These are phyloP conservation scores for Eucalyptus cloeziana DNA, from an alignment of 345 rosid species.

Conservation along the genomic window DNA sequence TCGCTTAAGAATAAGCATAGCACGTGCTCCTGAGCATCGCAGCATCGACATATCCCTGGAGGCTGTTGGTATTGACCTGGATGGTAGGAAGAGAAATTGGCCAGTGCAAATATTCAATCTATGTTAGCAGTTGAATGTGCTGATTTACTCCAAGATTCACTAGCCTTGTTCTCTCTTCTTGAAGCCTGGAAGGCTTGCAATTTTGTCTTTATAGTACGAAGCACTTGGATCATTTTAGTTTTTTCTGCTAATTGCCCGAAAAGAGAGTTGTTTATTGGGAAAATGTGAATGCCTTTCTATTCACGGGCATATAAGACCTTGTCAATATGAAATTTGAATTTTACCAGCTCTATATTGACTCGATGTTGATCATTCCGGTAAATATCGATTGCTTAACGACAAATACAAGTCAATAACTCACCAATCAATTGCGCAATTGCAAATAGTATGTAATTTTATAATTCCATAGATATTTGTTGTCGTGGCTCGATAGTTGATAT, in stretches of 20 bases:
- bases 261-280: not conserved
- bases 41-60: slow-evolving; percentile 82
- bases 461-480: not conserved
- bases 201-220: not conserved
- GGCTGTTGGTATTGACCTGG: slow-evolving; percentile 29
- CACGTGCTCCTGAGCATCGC: slow-evolving; percentile 62
- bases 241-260: not conserved
- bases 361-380: not conserved
- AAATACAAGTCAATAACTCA: not conserved
- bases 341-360: not conserved
- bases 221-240: not conserved
- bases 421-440: not conserved
- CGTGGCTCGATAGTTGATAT: not conserved
- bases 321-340: not conserved
- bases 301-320: not conserved
- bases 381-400: not conserved
- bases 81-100: slow-evolving; percentile 46
- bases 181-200: not conserved
- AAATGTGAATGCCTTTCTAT: not conserved
- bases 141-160: not conserved
- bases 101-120: slow-evolving; percentile 78
- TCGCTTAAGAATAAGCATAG: slow-evolving; percentile 71
- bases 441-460: not conserved
- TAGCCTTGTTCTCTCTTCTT: not conserved
- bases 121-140: slow-evolving; percentile 3